Conservation (phyloP, 148 eudicot genomes). For the Persicaria maculosa region DNA sequence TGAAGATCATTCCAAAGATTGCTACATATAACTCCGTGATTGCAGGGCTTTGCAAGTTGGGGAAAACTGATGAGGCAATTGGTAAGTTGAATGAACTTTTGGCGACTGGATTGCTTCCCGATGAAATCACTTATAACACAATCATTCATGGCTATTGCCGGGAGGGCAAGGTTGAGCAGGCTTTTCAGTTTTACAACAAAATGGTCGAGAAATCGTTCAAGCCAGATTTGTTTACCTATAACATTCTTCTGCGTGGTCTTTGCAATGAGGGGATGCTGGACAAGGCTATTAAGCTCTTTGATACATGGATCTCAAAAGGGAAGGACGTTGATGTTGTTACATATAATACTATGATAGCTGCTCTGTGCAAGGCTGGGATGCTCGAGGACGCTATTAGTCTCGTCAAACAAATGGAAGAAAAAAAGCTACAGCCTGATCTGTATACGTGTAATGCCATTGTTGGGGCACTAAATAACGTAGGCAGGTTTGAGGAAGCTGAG, state of each 20-base stretch:
- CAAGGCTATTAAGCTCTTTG: constrained; percentile 64
- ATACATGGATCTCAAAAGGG: constrained; percentile 59
- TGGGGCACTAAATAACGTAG: constrained; percentile 43
- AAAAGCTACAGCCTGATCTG: constrained; percentile 53
- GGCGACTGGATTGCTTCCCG: constrained; percentile 62
- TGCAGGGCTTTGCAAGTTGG: constrained; percentile 66
- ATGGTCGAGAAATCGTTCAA: constrained; percentile 67
- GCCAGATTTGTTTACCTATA: constrained; percentile 63
- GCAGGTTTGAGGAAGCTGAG: constrained; percentile 55
- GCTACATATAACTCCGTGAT: constrained; percentile 69
- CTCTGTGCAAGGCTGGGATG: constrained; percentile 60
- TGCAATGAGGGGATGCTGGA: constrained; percentile 73
- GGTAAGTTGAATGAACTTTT: constrained; percentile 63
- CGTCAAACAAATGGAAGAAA: constrained; percentile 55
- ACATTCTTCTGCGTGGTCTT: constrained; percentile 79
- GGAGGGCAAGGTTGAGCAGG: constrained; percentile 78
- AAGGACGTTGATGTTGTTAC: constrained; percentile 64
- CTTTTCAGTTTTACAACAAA: constrained; percentile 73
- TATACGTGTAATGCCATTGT: constrained; percentile 57
- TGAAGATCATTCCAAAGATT: constrained; percentile 45
- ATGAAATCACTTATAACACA: constrained; percentile 70
- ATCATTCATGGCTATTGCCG: constrained; percentile 79
- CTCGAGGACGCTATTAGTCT: constrained; percentile 59
- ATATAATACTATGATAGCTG: constrained; percentile 64
- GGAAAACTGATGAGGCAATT: constrained; percentile 60